Evolutionary conservation across 495 filamentous ascomycete species (phyloP), one percentile per base, ranked within the genome.

Genomic region (Aspergillus panamensis): DNA sequence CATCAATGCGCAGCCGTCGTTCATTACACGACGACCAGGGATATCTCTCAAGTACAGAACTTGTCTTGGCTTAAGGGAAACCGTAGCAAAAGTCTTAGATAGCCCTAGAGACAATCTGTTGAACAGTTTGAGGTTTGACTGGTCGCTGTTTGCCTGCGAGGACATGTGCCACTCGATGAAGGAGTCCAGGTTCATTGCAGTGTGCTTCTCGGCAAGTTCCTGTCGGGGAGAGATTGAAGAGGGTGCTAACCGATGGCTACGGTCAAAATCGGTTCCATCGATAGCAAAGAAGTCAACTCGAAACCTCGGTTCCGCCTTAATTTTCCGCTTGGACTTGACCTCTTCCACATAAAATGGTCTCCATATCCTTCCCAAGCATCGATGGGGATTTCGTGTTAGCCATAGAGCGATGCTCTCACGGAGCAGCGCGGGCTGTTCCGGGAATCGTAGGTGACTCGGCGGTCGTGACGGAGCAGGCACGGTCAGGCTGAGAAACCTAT

Each of bases 1-100:
- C 69, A 91, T 87, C 29, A 85, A 71, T 13, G 83, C 88, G 51
- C 90, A 90, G 5, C 90, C 90, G 63, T 95, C 90, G 59, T 92
- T 92, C 90, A 95, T 95, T 0, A 88, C 80, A 12, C 66, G 53
- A 6, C 62, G 57, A n/a, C 20, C 59, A 8, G 63, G 62, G 16
- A 55, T 50, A 53, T 80, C 71, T 13, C 48, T 33, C 31, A 75
- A 48, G 16, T 64, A 62, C 14, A 68, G 43, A 33, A 87, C 70
- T 48, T 82, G 72, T 7, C 61, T 39, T 39, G 74, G 75, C 10
- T 62, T 60, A 21, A 88, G 68, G 0, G 65, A 55, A 3, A 83
- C 59, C 0, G 82, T 84, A 4, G 76, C 74, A 10, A 58, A 74
- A 1, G 79, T 84, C 48, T 79, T 78, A 3, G 69, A 77, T 14